Base-by-base conservation (phyloP, 179 eudicot species). In the Gypsophila paniculata region DNA sequence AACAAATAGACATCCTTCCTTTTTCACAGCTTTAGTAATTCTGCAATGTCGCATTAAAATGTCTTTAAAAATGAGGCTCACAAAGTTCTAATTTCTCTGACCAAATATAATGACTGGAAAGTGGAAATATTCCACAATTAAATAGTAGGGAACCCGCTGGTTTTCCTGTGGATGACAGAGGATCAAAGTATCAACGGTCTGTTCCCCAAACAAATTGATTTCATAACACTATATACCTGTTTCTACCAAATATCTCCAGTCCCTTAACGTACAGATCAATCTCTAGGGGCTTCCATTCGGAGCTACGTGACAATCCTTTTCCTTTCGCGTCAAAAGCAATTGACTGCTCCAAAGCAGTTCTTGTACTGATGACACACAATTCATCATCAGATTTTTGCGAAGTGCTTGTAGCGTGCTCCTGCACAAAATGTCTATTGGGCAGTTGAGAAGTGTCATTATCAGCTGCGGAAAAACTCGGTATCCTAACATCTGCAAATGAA, bases 261-360 rank as follows among this genome's bases (percentile, higher is more conserved):
- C 97, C 99, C 83, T 94, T 90, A 73, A 77, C n/a, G 72, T 81
- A 89, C 59, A 94, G 76, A 65, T 91, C 97, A 83, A 87, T 91
- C 81, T 94, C 99, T 59, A 94, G 79, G 69, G 89, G 86, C 77
- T 84, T 86, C 99, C 99, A 94, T 36, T 78, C 83, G 61, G 70
- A 75, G 62, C 62, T 69, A 70, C 79, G 61, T 10, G 59, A 60
- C 65, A 79, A 48, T n/a, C 26, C 81, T 69, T 72, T 71, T 8
- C 25, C 55, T 74, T 69, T 74, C 71, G 34, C 34, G 34, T 68
- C 76, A 52, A 44, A 46, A 62, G 70, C 25, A 38, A 75, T 61
- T 79, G 81, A 60, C 67, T 82, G 82, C 81, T 80, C 70, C 49
- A 65, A 13, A 51, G 61, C 71, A 54, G 74, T 71, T 51, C 61